Conservation (phyloP, 257 asterid species). For the Pogostemon cablin region DNA sequence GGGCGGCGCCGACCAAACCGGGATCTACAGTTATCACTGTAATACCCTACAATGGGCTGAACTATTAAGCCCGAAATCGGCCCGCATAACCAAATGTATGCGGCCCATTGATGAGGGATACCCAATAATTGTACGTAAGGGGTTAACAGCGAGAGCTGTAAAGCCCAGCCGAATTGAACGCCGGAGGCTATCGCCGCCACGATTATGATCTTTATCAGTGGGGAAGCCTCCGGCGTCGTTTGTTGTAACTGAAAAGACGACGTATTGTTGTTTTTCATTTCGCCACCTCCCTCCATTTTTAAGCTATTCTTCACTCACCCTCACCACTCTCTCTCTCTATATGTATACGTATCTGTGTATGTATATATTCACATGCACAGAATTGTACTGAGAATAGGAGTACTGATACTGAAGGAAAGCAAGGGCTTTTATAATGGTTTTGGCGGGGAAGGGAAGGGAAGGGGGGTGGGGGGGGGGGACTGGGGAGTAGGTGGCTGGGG, state of each 20-base stretch:
- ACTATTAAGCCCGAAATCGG: conserved; percentile 81
- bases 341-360: too few relatives aligned
- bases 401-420: too few relatives aligned
- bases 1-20: conserved; percentile 78
- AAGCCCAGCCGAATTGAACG: conserved; percentile 88
- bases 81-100: conserved; percentile 81
- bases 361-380: too few relatives aligned
- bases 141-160: conserved; percentile 76
- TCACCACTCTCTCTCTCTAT: too few relatives aligned
- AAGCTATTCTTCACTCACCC: too few relatives aligned
- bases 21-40: conserved; percentile 66
- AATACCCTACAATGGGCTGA: conserved; percentile 82
- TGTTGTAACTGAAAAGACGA: neutral
- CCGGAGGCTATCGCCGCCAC: conserved; percentile 87
- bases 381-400: too few relatives aligned
- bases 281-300: neutral
- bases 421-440: too few relatives aligned
- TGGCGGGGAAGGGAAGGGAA: too few relatives aligned
- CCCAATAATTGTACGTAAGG: conserved; percentile 82
- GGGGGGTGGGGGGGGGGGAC: too few relatives aligned
- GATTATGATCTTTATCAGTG: conserved; percentile 45
- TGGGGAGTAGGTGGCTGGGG: too few relatives aligned
- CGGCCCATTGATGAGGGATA: conserved; percentile 62
- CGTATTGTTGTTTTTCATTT: neutral
- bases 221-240: neutral